Evolutionary conservation across 106 monocot species (phyloP), one percentile per base, ranked within the genome.

Genomic region (Cymbidium sinense): DNA sequence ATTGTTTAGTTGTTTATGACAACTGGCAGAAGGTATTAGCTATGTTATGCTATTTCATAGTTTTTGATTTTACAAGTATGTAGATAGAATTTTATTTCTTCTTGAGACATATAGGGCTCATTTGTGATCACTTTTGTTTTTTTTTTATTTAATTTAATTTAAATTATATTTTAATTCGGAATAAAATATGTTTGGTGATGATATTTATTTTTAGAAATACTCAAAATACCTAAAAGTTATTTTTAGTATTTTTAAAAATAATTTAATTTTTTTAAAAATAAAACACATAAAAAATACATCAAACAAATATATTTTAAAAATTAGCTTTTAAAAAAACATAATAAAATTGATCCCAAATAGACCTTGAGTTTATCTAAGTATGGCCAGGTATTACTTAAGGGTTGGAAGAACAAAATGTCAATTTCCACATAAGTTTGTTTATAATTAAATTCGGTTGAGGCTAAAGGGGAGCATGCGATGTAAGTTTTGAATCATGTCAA

Each of bases 1-100:
- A 70, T 90, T 79, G 77, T 91, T 93, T 76, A 81, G 76, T 83
- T 94, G 92, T 81, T 95, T 85, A 90, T 77, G 90, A 82, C 64
- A 93, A 82, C 61, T 95, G 99, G 99, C 99, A 93, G 79, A 99
- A 93, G 92, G 99, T 99, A 89, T 79, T 37, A 64, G 21, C 34
- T 65, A 34, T 71, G 19, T 51, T 82, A 51, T 58, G 75, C 28
- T 70, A 20, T 35, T 61, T 52, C 30, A 20, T 25, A 31, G 19
- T 70, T 39, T 70, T 34, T 43, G 25, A 71, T 70, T 33, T 44
- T 47, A 71, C 10, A 64, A 64, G 30, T 69, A 3, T 37, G n/a
- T 19, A 30, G 67, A 69, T 67, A 34, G 31, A 50, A 5, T 70
- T 72, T 1, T 73, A 6, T 79, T 54, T 33, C 25, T 43, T 44